Base-by-base conservation (phyloP, 2,329 filamentous ascomycete species). In the Fusarium incarnatum region DNA sequence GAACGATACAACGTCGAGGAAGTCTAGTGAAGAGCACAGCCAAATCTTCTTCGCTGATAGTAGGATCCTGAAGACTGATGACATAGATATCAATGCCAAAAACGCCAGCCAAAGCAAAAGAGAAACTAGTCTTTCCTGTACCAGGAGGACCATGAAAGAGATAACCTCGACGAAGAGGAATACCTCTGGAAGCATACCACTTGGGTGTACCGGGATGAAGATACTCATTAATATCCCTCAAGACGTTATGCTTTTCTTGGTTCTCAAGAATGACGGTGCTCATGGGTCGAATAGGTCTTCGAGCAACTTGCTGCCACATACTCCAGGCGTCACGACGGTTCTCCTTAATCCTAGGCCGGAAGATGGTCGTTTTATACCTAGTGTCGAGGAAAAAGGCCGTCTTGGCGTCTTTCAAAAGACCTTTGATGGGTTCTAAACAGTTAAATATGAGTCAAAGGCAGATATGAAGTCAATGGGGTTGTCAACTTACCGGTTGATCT, bases 191-290 rank as follows among this genome's bases (percentile, higher is more conserved):
- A 0, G 91, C 88, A 74, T 95, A 95, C 91, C 92, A 95, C 12
- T 85, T 83, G 2, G 89, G 87, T 1, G 89, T 92, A 1, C 84
- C 82, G 0, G 92, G 91, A 56, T 93, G 88, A 0, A 96, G 83
- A 68, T 93, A 95, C 72, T 94, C 92, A 70, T 92, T 92, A 74
- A 95, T 90, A 73, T 96, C 93, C 27, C 82, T 82, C 12, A 94
- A 80, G 6, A 95, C 84, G 32, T 85, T 83, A 3, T 85, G 81
- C 79, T 94, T 95, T 74, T 92, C 87, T 47, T 84, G 78, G 11
- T 85, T 81, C 67, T 93, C 91, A 7, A 96, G 84, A 4, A 94
- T 89, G 2, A 97, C 92, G 0, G 92, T 95, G 52, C 86, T 84
- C 83, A 95, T 91, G 1, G 91, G 90, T 18, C 92, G 83, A 9